These are phyloP conservation scores for Eucalyptus victrix DNA, from an alignment of 345 rosid genomes.

Conservation along the genomic window DNA sequence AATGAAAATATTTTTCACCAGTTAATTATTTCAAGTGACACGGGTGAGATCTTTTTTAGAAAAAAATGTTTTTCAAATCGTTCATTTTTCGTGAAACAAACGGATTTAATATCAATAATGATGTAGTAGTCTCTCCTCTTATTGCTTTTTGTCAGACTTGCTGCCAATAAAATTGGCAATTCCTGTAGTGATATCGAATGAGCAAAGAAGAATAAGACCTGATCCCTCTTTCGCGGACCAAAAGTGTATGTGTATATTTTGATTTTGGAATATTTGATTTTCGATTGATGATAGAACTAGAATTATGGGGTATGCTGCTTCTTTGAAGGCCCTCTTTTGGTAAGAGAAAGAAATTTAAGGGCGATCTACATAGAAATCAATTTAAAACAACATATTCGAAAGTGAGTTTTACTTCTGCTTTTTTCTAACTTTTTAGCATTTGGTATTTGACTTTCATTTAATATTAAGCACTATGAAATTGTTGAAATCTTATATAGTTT, in stretches of 20 bases:
- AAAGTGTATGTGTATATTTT: neutral
- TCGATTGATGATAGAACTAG: neutral
- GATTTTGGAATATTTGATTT: neutral
- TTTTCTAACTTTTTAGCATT: neutral
- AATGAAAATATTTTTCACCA: neutral
- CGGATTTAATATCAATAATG: neutral
- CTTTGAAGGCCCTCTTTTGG: neutral
- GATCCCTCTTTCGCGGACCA: neutral
- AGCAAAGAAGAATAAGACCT: neutral
- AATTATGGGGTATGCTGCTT: neutral
- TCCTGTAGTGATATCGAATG: neutral
- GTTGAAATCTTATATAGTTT: neutral
- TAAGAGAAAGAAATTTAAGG: neutral
- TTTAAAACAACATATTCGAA: neutral
- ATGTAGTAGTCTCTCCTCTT: neutral
- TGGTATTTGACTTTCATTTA: neutral
- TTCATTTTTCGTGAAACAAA: neutral
- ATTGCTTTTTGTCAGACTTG: neutral
- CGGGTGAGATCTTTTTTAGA: accelerated
- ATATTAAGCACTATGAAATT: neutral
- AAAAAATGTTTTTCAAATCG: neutral
- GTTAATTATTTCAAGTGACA: neutral
- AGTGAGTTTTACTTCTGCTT: neutral
- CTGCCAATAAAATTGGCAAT: neutral
- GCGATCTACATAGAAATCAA: neutral